These are phyloP conservation scores for Neurospora terricola DNA, from an alignment of 495 filamentous ascomycete species.

Conservation along the genomic window DNA sequence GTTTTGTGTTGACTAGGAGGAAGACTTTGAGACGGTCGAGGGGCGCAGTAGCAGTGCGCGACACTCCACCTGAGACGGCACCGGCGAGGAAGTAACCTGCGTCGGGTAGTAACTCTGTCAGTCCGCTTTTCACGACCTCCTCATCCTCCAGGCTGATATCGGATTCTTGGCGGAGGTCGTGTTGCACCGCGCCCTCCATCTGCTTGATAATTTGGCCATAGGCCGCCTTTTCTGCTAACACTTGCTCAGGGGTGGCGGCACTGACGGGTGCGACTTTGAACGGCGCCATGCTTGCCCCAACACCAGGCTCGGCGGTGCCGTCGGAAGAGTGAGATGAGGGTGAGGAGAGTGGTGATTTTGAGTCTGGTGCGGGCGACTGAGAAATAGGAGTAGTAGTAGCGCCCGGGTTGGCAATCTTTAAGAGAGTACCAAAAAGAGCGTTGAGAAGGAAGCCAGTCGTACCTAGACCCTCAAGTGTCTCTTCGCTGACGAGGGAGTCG, in stretches of 20 bases:
- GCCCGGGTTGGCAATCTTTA: conserved; percentile 41
- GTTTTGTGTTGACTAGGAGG: conserved; percentile 80
- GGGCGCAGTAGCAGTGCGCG: conserved; percentile 86
- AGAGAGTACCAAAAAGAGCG: conserved; percentile 56
- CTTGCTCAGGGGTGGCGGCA: conserved; percentile 5
- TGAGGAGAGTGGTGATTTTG: neutral
- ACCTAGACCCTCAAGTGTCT: conserved; percentile 88
- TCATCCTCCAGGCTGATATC: conserved; percentile 14
- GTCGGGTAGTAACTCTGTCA: conserved; percentile 46
- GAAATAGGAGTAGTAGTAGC: neutral
- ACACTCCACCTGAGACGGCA: conserved; percentile 83
- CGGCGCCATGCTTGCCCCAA: conserved; percentile 3
- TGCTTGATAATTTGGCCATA: conserved; percentile 4
- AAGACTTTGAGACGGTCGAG: conserved; percentile 96
- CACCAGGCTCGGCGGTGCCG: conserved; percentile 6
- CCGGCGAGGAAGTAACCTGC: conserved; percentile 97
- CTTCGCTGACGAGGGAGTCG: conserved; percentile 84
- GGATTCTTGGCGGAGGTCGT: conserved; percentile 15
- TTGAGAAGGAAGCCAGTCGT: conserved; percentile 68
- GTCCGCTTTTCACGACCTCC: conserved; percentile 31
- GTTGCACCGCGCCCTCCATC: conserved; percentile 12
- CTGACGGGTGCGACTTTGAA: neutral
- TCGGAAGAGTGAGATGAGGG: neutral
- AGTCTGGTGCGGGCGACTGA: neutral
- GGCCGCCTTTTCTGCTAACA: conserved; percentile 4